Percentiles rank a stretch among this genome's conserved stretches.
Conservation (phyloP, 257 asterid genomes). For the Salvia splendens region DNA sequence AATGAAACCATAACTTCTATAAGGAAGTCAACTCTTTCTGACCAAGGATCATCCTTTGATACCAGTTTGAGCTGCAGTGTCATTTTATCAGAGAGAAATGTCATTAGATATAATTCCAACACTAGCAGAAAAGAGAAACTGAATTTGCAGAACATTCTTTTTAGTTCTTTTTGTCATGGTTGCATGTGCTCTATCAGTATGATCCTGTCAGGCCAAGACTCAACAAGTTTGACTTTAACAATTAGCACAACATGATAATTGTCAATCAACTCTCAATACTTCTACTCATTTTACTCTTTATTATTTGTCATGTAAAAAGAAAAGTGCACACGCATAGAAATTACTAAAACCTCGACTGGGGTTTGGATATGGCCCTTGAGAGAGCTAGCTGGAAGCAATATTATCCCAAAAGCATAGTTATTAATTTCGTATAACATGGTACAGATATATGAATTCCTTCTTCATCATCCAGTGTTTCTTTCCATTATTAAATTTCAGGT, state of each 20-base stretch:
- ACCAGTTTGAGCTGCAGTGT: constrained; percentile 77
- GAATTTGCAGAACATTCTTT: not conserved
- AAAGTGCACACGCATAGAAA: not conserved
- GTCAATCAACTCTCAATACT: constrained; percentile 2
- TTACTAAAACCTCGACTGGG: constrained; percentile 18
- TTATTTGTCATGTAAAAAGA: not conserved
- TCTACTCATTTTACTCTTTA: not conserved
- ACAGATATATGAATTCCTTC: not conserved
- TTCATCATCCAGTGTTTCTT: not conserved
- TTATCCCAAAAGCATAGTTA: constrained; percentile 2
- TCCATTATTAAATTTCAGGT: constrained; percentile 4
- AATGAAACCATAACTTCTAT: constrained; percentile 90
- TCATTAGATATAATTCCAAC: constrained; percentile 9
- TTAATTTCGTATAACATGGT: not conserved
- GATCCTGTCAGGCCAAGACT: constrained; percentile 15
- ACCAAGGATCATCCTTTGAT: constrained; percentile 85
- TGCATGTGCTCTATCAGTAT: constrained; percentile 3
- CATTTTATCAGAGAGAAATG: not conserved
- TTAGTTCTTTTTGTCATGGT: constrained; percentile 1
- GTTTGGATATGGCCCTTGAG: constrained; percentile 10
- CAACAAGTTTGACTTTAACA: not conserved
- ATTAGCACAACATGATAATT: not conserved
- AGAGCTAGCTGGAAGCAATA: constrained; percentile 8
- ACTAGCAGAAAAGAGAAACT: constrained; percentile 4
- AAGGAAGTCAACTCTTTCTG: constrained; percentile 90